Percentiles rank a stretch among this genome's conserved stretches.
phyloP scores from a whole-genome alignment of 495 filamentous ascomycete species.

The Terfezia boudieri region DNA sequence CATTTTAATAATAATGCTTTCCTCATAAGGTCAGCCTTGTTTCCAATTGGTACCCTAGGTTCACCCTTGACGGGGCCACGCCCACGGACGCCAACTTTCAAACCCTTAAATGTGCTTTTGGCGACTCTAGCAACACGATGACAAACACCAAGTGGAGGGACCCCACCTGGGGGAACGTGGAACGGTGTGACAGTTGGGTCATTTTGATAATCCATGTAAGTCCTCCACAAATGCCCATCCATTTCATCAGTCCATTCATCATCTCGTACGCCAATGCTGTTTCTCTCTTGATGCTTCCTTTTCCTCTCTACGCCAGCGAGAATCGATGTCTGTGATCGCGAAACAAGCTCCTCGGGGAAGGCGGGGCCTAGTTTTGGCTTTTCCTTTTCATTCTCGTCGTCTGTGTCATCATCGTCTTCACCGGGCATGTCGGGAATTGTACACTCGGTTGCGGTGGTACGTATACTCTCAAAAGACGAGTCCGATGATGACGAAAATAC shows the following conservation, averaged over 20 bases:
- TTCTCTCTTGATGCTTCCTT: not conserved
- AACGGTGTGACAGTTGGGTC: conserved; percentile 89
- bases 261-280: conserved; percentile 7
- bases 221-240: conserved; percentile 85
- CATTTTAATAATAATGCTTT: conserved; percentile 28
- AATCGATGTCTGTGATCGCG: conserved; percentile 5
- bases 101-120: conserved; percentile 59
- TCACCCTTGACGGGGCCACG: not conserved
- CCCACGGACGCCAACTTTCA: conserved; percentile 14
- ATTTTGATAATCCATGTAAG: conserved; percentile 66
- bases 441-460: conserved; percentile 39
- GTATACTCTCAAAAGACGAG: conserved; percentile 41
- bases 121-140: conserved; percentile 70
- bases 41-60: conserved; percentile 4
- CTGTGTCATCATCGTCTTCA: conserved; percentile 23
- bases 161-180: conserved; percentile 63
- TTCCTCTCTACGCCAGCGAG: not conserved
- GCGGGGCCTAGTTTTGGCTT: conserved; percentile 2
- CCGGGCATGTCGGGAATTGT: conserved; percentile 50
- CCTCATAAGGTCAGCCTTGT: conserved; percentile 15
- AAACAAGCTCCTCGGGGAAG: not conserved
- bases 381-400: conserved; percentile 23
- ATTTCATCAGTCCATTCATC: conserved; percentile 62
- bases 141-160: conserved; percentile 77
- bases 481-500: conserved; percentile 45